Conservation (phyloP, 179 eudicot genomes). For the Amaranthus tricolor region DNA sequence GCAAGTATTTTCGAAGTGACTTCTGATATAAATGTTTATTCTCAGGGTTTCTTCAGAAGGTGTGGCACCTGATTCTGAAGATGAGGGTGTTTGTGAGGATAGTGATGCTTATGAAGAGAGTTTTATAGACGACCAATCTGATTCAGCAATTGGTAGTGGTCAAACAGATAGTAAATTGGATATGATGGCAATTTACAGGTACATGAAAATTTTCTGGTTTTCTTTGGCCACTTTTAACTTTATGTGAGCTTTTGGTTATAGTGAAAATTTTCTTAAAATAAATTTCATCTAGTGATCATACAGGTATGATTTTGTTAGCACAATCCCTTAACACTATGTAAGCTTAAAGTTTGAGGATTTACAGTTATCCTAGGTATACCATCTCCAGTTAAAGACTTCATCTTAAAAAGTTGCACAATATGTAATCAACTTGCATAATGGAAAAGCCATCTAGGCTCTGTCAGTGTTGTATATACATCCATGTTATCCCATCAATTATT, state of each 20-base stretch:
- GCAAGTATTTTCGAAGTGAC: not conserved
- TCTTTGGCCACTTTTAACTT: too few relatives aligned
- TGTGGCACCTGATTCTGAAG: constrained; percentile 57
- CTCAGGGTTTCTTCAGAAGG: constrained; percentile 75
- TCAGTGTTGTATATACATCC: too few relatives aligned
- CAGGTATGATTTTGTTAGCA: not conserved
- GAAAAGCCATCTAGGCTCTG: too few relatives aligned
- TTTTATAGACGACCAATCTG: constrained; percentile 74
- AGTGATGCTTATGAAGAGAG: constrained; percentile 66
- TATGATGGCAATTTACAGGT: constrained; percentile 99
- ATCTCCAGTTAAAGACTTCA: too few relatives aligned
- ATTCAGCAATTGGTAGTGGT: constrained; percentile 52
- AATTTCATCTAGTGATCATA: not conserved
- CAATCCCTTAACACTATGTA: not conserved
- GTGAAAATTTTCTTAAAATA: not conserved
- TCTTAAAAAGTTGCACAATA: too few relatives aligned
- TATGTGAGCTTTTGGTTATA: too few relatives aligned
- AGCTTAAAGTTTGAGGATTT: not conserved
- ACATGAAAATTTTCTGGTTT: too few relatives aligned
- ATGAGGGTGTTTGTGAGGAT: constrained; percentile 54
- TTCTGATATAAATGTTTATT: constrained; percentile 5
- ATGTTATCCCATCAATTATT: too few relatives aligned
- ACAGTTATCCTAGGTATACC: not conserved
- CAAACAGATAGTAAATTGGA: constrained; percentile 56
- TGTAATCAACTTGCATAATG: too few relatives aligned